phyloP scores from a whole-genome alignment of 768 basidiomycete genomes.

The Mycena maculata region DNA sequence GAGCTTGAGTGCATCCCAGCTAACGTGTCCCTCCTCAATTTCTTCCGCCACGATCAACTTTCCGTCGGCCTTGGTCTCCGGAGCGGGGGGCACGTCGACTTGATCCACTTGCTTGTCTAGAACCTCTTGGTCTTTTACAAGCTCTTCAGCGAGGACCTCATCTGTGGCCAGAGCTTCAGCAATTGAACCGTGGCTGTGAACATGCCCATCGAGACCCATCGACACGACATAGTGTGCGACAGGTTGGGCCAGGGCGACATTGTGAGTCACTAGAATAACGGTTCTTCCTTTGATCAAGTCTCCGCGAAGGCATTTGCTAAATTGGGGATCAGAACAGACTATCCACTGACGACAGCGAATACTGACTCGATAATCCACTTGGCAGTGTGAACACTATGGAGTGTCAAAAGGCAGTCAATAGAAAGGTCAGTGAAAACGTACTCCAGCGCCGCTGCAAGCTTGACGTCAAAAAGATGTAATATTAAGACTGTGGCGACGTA shows the following conservation, averaged over 20 bases:
- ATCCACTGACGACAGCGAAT: neutral
- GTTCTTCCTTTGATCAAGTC: conserved; percentile 57
- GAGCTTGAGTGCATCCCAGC: conserved; percentile 52
- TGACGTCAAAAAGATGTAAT: neutral
- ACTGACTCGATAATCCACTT: conserved; percentile 59
- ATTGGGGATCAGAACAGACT: neutral
- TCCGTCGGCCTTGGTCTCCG: conserved; percentile 52
- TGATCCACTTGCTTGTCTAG: conserved; percentile 35
- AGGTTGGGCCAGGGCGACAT: conserved; percentile 57
- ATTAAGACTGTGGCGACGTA: neutral
- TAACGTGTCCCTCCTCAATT: conserved; percentile 68
- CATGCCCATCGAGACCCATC: conserved; percentile 56
- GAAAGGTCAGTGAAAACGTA: conserved; percentile 38
- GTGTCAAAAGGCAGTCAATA: conserved; percentile 43
- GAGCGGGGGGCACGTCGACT: conserved; percentile 31
- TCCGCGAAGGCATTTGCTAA: conserved; percentile 55
- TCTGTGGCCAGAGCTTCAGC: conserved; percentile 54
- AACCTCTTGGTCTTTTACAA: conserved; percentile 53
- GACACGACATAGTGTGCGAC: conserved; percentile 60
- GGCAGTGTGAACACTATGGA: conserved; percentile 57
- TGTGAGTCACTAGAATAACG: conserved; percentile 63
- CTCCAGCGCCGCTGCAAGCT: conserved; percentile 45
- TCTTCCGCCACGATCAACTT: conserved; percentile 78
- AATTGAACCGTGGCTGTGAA: conserved; percentile 57
- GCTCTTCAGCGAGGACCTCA: conserved; percentile 57